Evolutionary conservation across 2,329 filamentous ascomycete genomes (phyloP).

Genomic region (Aspergillus brunneoviolaceus): DNA sequence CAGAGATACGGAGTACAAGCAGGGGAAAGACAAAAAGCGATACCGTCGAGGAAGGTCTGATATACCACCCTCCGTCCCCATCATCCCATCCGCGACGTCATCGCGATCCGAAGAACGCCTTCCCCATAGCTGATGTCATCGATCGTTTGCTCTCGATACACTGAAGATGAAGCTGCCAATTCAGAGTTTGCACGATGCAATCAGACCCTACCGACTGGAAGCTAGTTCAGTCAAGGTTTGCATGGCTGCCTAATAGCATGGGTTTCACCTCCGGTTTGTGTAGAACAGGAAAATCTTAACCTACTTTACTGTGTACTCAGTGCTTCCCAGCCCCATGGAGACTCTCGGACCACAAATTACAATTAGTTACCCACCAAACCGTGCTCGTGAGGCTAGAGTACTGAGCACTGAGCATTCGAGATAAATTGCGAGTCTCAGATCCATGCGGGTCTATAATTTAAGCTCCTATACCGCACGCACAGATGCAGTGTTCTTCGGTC

Average conservation of each 20-base stretch:
- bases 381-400: neutral
- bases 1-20: neutral
- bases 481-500: constrained; percentile 11
- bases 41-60: neutral
- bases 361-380: neutral
- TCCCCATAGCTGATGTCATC: constrained; percentile 21
- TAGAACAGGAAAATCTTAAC: neutral
- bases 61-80: neutral
- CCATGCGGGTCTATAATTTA: constrained; percentile 4
- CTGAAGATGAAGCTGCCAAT: neutral
- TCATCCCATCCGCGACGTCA: constrained; percentile 20
- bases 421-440: neutral
- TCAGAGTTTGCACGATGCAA: constrained; percentile 8
- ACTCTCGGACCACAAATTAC: neutral
- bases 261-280: neutral
- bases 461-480: constrained; percentile 2
- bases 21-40: neutral
- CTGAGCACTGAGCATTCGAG: neutral
- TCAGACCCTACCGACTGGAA: neutral
- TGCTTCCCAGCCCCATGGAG: neutral
- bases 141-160: constrained; percentile 1
- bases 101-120: constrained; percentile 8
- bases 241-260: neutral
- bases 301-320: neutral
- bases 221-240: neutral